Evolutionary conservation across 345 rosid species (phyloP), one percentile per base, ranked within the genome.

Genomic region (Crucihimalaya himalaica): DNA sequence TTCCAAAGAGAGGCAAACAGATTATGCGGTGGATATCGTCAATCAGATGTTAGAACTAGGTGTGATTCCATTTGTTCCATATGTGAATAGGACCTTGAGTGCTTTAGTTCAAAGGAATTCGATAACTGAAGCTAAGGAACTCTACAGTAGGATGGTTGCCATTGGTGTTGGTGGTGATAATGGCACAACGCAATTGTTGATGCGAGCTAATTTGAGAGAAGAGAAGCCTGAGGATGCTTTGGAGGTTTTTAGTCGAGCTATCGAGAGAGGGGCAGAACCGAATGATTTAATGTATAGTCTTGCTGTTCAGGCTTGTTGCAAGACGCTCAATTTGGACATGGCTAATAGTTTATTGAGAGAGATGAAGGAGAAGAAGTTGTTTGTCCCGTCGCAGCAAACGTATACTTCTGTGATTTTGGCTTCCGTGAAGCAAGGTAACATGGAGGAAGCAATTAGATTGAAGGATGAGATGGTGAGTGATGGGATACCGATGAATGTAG

Each of bases 401-500:
- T 88, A 73, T 79, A 79, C 86, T 2, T 68, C 50, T 72, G 84
- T 90, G 62, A 86, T 87, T 4, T 76, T 68, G 70, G 88, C 90
- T 62, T 90, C 78, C 13, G 81, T 83, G 68, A 93, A 85, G 83
- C 77, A 76, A 58, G 90, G 88, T 55, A 81, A 86, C 58, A 51
- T 83, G 83, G 68, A 42, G 7, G 96, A 86, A 78, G 96, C 96
- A 25, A 60, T 93, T 66, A 81, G 75, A 75, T 69, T 90, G 64
- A 93, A 84, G 75, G 96, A 86, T 70, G 97, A 88, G 82, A 88
- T 92, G 98, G 52, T 84, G 69, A 85, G 79, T 27, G 66, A 76
- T 59, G 96, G 93, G 70, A 80, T 54, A 80, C 81, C 62, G 8
- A 63, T 90, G 85, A 88, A 82, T 78, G 70, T 84, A 78, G 80